Percentiles rank a stretch among this genome's conserved stretches.
These are phyloP conservation scores for Pythium phragmiticola DNA, from an alignment of 352 stramenopile genomes.

Conservation along the genomic window DNA sequence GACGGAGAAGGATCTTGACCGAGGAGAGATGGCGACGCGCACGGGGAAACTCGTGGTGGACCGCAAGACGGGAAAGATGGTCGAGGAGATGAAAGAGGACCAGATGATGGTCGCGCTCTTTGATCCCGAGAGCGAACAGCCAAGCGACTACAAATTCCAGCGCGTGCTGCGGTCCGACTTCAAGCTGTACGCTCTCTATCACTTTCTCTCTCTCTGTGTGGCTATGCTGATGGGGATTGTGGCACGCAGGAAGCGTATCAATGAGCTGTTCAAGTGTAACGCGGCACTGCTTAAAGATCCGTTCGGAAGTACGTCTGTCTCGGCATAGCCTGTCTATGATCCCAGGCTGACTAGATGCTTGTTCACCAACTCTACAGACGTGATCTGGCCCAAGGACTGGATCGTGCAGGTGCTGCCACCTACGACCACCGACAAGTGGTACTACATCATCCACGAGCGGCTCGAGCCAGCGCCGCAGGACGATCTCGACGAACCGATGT, in stretches of 20 bases:
- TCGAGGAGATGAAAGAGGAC: slow-evolving; percentile 69
- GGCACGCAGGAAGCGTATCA: slow-evolving; percentile 38
- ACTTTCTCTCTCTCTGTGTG: neutral
- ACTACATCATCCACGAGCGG: slow-evolving; percentile 69
- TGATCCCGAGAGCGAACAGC: slow-evolving; percentile 37
- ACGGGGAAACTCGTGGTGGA: slow-evolving; percentile 61
- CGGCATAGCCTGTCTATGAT: neutral
- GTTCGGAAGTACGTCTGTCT: slow-evolving; percentile 48
- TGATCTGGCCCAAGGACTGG: slow-evolving; percentile 77
- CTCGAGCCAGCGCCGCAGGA: slow-evolving; percentile 56
- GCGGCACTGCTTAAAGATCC: slow-evolving; percentile 59
- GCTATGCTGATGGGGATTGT: neutral
- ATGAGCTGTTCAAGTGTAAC: slow-evolving; percentile 63
- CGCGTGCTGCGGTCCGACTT: slow-evolving; percentile 56
- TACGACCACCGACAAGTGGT: slow-evolving; percentile 53
- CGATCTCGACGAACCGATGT: slow-evolving; percentile 56
- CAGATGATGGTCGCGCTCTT: slow-evolving; percentile 62
- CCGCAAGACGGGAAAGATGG: slow-evolving; percentile 51
- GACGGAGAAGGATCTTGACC: neutral
- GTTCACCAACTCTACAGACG: slow-evolving; percentile 30
- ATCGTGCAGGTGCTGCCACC: slow-evolving; percentile 55
- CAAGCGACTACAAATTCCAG: slow-evolving; percentile 43
- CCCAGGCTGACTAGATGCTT: neutral
- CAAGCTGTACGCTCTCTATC: slow-evolving; percentile 37
- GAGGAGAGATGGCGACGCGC: slow-evolving; percentile 44